Conservation (phyloP, 2,329 filamentous ascomycete species). For the Huntiella decipiens region DNA sequence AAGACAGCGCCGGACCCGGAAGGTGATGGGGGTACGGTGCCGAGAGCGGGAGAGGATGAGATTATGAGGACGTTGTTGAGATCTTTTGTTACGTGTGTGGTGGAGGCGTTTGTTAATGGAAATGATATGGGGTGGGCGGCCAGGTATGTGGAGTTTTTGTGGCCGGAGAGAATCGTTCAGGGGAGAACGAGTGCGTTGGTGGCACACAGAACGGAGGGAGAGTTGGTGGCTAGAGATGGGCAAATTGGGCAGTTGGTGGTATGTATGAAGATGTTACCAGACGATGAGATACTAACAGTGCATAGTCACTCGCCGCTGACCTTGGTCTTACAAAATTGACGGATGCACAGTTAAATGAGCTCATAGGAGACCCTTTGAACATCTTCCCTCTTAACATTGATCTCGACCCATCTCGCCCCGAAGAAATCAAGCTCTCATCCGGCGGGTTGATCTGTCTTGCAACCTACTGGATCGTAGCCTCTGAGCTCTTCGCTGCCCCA, state of each 20-base stretch:
- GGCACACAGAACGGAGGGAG: conserved; percentile 43
- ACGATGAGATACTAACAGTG: neutral
- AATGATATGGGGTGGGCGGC: conserved; percentile 42
- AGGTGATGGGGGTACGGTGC: conserved; percentile 23
- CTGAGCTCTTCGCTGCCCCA: conserved; percentile 39
- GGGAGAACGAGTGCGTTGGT: conserved; percentile 41
- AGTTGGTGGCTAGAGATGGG: conserved; percentile 40
- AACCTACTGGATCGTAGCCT: conserved; percentile 43
- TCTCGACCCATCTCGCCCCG: conserved; percentile 26
- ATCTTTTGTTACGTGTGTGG: conserved; percentile 57
- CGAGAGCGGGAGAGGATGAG: conserved; percentile 27
- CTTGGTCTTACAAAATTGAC: conserved; percentile 32
- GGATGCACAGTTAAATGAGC: conserved; percentile 26
- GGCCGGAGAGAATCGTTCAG: conserved; percentile 43
- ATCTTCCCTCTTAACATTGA: conserved; percentile 27
- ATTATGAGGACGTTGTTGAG: conserved; percentile 49
- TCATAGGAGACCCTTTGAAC: conserved; percentile 23
- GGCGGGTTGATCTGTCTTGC: conserved; percentile 39
- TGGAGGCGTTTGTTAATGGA: conserved; percentile 52
- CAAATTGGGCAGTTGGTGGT: conserved; percentile 56
- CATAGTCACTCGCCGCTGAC: conserved; percentile 42
- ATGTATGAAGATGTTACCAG: conserved; percentile 16
- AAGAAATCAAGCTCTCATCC: conserved; percentile 37
- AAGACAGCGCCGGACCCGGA: conserved; percentile 42
- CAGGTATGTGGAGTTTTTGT: conserved; percentile 48